Conservation (phyloP, 164 flowering plant species). For the Nymphaea thermarum region DNA sequence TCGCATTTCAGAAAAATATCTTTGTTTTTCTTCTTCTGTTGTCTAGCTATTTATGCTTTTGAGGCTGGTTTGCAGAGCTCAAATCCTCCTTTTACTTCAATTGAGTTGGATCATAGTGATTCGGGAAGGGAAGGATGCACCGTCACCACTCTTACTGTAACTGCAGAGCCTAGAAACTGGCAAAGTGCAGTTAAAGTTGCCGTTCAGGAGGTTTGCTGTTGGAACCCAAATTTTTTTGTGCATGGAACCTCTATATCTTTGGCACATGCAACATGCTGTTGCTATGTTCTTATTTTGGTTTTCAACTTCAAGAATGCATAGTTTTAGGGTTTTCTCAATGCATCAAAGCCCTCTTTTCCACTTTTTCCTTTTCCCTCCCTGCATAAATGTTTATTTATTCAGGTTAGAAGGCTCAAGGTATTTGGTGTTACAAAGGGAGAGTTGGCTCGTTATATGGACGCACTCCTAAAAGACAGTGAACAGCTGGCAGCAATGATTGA, state of each 20-base stretch:
- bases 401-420: conserved; percentile 97
- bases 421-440: conserved; percentile 98
- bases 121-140: conserved; percentile 99
- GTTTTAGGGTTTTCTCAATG: not conserved
- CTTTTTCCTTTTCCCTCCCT: not conserved
- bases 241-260: not conserved
- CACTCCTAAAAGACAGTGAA: conserved; percentile 94
- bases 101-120: conserved; percentile 98
- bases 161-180: conserved; percentile 96
- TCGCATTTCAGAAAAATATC: too few relatives aligned
- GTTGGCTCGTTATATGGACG: conserved; percentile 92
- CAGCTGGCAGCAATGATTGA: conserved; percentile 98
- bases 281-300: too few relatives aligned
- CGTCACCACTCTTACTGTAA: conserved; percentile 93
- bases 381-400: conserved; percentile 1
- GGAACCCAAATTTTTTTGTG: not conserved
- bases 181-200: conserved; percentile 86
- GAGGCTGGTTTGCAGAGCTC: conserved; percentile 57
- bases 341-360: not conserved
- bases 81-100: conserved; percentile 92
- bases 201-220: conserved; percentile 73
- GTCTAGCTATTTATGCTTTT: too few relatives aligned
- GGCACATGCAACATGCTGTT: not conserved
- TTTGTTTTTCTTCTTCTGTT: too few relatives aligned
- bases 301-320: too few relatives aligned